Conservation (phyloP, 129 eudicot genomes). For the Tagetes erecta region DNA sequence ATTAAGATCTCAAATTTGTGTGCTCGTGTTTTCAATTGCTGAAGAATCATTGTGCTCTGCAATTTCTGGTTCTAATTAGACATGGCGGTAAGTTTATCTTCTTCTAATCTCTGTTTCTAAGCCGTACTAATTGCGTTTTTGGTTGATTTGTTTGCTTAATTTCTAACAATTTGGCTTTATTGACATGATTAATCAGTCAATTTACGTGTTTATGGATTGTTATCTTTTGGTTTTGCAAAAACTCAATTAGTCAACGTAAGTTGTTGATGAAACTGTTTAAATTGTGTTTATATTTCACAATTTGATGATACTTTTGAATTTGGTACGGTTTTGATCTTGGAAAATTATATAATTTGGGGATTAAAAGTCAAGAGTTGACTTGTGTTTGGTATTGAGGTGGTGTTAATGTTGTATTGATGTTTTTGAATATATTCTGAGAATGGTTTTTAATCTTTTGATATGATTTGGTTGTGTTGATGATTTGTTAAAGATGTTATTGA, state of each 20-base stretch:
- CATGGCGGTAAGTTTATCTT: conserved; percentile 55
- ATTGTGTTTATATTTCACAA: conserved; percentile 3
- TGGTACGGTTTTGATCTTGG: conserved; percentile 1
- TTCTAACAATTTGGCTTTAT: not conserved
- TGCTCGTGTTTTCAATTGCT: not conserved
- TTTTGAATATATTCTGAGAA: conserved; percentile 5
- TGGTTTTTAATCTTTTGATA: not conserved
- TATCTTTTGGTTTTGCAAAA: not conserved
- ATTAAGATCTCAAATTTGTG: conserved; percentile 16
- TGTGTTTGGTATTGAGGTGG: not conserved
- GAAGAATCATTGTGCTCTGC: conserved; percentile 14
- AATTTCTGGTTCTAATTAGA: conserved; percentile 19
- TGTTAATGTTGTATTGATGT: conserved; percentile 13
- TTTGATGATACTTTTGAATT: conserved; percentile 5
- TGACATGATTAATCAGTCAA: not conserved
- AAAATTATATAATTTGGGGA: not conserved
- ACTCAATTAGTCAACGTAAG: conserved; percentile 1
- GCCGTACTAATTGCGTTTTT: conserved; percentile 10
- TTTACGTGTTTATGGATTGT: not conserved
- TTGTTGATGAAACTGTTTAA: not conserved
- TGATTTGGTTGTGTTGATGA: conserved; percentile 22
- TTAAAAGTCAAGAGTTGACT: conserved; percentile 40
- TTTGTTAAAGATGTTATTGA: conserved; percentile 19
- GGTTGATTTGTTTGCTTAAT: not conserved
- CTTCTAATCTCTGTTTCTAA: not conserved